These are phyloP conservation scores for Conoideocrella luteorostrata DNA, from an alignment of 2,329 filamentous ascomycete species.

Conservation along the genomic window DNA sequence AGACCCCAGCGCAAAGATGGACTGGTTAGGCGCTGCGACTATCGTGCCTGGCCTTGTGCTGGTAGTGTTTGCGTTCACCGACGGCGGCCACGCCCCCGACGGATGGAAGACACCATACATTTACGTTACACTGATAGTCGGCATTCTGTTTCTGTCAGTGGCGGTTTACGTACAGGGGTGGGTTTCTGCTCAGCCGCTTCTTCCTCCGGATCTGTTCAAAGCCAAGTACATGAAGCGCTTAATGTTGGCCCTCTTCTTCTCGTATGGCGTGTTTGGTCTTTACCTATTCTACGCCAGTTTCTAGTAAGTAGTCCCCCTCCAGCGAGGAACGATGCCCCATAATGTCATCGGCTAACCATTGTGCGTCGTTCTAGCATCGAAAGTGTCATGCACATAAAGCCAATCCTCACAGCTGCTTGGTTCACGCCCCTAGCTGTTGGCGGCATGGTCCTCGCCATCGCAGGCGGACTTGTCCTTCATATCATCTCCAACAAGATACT, in stretches of 20 bases:
- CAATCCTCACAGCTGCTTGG: constrained; percentile 62
- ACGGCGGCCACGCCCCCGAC: constrained; percentile 60
- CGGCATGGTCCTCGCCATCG: constrained; percentile 57
- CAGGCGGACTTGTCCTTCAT: constrained; percentile 63
- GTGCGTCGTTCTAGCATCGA: constrained; percentile 51
- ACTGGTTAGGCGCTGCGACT: constrained; percentile 57
- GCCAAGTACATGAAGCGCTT: constrained; percentile 64
- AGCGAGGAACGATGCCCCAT: no score
- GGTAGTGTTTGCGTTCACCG: constrained; percentile 69
- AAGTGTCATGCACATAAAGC: constrained; percentile 50
- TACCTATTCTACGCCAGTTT: constrained; percentile 65
- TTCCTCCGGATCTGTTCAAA: constrained; percentile 64
- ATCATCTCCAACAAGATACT: constrained; percentile 56
- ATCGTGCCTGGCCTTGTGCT: constrained; percentile 61
- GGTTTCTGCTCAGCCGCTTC: constrained; percentile 59
- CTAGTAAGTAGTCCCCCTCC: constrained; percentile 45
- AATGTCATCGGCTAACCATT: no score
- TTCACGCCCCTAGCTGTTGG: constrained; percentile 62
- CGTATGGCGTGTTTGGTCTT: constrained; percentile 63
- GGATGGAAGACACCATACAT: constrained; percentile 73
- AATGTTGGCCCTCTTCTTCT: constrained; percentile 53
- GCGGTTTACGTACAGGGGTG: constrained; percentile 68
- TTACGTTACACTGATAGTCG: constrained; percentile 56
- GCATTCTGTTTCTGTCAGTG: constrained; percentile 49
- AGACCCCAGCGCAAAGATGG: constrained; percentile 44